Evolutionary conservation across 768 basidiomycete species (phyloP).

Genomic region (Vararia minispora): DNA sequence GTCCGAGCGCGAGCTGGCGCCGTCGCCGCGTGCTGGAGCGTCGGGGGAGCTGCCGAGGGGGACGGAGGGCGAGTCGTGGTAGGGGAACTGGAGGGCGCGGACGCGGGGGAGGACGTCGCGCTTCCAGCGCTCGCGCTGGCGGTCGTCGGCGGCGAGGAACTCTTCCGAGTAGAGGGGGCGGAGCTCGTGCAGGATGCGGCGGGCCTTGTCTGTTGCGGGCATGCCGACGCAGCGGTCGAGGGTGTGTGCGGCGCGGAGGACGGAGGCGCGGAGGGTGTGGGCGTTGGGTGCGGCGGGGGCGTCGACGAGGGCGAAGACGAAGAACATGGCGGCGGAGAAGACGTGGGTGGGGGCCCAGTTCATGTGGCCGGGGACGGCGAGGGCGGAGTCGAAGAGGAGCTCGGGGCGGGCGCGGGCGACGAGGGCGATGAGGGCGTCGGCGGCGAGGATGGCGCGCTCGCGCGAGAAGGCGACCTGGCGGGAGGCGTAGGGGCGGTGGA

Average conservation of each 20-base stretch:
- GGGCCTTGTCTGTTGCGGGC: constrained; percentile 55
- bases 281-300: constrained; percentile 68
- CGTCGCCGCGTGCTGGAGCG: constrained; percentile 29
- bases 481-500: constrained; percentile 63
- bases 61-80: constrained; percentile 54
- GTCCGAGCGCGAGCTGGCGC: neutral
- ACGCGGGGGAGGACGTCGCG: constrained; percentile 47
- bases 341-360: constrained; percentile 68
- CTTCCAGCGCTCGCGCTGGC: constrained; percentile 38
- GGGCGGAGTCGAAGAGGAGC: constrained; percentile 48
- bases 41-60: constrained; percentile 18
- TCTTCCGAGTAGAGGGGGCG: constrained; percentile 55
- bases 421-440: constrained; percentile 27
- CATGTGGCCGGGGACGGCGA: constrained; percentile 68
- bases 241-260: constrained; percentile 50
- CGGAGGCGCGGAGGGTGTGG: constrained; percentile 54
- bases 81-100: constrained; percentile 63
- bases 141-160: constrained; percentile 31
- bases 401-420: constrained; percentile 62
- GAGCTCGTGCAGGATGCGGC: constrained; percentile 49
- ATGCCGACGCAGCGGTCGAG: constrained; percentile 48
- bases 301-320: constrained; percentile 69
- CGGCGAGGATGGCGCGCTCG: constrained; percentile 61
- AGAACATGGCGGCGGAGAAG: constrained; percentile 76
- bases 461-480: constrained; percentile 22